phyloP scores from a whole-genome alignment of 23 red algal genomes.

The Cyanidiococcus yangmingshanensis region DNA sequence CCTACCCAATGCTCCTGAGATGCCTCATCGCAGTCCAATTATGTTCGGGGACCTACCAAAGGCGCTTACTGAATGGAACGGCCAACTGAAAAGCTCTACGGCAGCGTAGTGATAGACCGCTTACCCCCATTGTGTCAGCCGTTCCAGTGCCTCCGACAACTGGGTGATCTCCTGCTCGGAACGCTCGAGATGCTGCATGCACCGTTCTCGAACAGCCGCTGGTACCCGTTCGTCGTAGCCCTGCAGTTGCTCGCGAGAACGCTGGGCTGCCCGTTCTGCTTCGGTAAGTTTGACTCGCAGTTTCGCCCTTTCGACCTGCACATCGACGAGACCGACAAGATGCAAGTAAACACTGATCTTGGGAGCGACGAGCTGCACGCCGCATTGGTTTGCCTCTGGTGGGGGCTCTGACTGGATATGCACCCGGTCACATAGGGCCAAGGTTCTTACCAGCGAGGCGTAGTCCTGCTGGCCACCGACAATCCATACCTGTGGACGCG shows the following conservation, averaged over 20 bases:
- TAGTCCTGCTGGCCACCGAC: slow-evolving; percentile 12
- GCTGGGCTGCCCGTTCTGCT: slow-evolving; percentile 49
- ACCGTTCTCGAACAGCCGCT: slow-evolving; percentile 35
- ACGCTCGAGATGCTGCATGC: background rate
- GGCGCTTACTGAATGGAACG: no score
- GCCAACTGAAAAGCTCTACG: no score
- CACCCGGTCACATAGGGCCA: slow-evolving; percentile 35
- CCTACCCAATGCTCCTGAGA: no score
- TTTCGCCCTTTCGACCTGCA: slow-evolving; percentile 64
- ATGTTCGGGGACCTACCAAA: no score
- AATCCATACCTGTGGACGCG: slow-evolving; percentile 40
- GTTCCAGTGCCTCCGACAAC: background rate
- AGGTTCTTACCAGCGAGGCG: slow-evolving; percentile 39
- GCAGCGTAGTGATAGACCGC: background rate
- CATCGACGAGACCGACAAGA: slow-evolving; percentile 65
- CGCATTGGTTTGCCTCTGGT: slow-evolving; percentile 36
- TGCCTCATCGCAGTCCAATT: no score
- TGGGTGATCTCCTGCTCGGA: background rate
- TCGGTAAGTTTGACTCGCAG: slow-evolving; percentile 45
- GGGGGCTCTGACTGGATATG: slow-evolving; percentile 16
- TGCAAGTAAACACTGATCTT: slow-evolving; percentile 48
- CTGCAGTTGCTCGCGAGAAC: slow-evolving; percentile 49
- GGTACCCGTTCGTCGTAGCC: slow-evolving; percentile 58
- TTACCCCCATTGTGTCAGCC: background rate
- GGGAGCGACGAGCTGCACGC: slow-evolving; percentile 47